Evolutionary conservation across 805 yeast species (phyloP).

Genomic region (Metschnikowia colocasiae): DNA sequence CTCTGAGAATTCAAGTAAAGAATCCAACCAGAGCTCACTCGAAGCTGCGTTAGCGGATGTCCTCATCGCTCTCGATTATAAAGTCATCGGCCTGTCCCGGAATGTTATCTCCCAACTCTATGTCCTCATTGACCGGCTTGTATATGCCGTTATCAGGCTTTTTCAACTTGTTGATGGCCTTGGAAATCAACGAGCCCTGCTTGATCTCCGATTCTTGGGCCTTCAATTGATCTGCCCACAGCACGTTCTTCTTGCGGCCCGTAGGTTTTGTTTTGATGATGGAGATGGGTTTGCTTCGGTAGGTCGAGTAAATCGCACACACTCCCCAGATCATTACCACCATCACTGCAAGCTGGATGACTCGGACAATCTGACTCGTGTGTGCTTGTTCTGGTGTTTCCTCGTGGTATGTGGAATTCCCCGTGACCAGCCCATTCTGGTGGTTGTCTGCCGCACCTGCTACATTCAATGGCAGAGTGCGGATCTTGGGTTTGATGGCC

Average conservation of each 20-base stretch:
- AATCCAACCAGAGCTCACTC: background rate
- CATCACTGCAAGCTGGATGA: slow-evolving; percentile 39
- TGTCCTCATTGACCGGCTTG: slow-evolving; percentile 24
- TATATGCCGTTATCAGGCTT: slow-evolving; percentile 29
- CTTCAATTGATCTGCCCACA: slow-evolving; percentile 46
- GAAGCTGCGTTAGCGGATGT: slow-evolving; percentile 12
- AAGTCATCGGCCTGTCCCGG: slow-evolving; percentile 35
- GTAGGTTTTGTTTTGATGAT: slow-evolving; percentile 36
- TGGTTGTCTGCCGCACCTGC: too few relatives aligned
- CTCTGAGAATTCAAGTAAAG: too few relatives aligned
- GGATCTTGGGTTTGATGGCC: slow-evolving; percentile 16
- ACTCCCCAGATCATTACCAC: slow-evolving; percentile 39
- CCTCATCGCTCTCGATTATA: slow-evolving; percentile 50
- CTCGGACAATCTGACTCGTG: slow-evolving; percentile 29
- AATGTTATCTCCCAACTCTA: slow-evolving; percentile 40
- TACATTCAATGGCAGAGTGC: slow-evolving; percentile 8
- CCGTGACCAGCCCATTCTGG: background rate
- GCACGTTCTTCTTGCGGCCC: slow-evolving; percentile 42
- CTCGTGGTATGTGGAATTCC: background rate
- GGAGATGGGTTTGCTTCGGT: slow-evolving; percentile 38
- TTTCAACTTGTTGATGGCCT: slow-evolving; percentile 32
- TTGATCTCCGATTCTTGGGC: slow-evolving; percentile 25
- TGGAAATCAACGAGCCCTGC: slow-evolving; percentile 33
- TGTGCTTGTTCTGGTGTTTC: background rate
- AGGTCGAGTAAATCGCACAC: slow-evolving; percentile 35